Evolutionary conservation across 225 moss, liverwort and hornwort genomes (phyloP).

Genomic region (Physcomitrium patens): DNA sequence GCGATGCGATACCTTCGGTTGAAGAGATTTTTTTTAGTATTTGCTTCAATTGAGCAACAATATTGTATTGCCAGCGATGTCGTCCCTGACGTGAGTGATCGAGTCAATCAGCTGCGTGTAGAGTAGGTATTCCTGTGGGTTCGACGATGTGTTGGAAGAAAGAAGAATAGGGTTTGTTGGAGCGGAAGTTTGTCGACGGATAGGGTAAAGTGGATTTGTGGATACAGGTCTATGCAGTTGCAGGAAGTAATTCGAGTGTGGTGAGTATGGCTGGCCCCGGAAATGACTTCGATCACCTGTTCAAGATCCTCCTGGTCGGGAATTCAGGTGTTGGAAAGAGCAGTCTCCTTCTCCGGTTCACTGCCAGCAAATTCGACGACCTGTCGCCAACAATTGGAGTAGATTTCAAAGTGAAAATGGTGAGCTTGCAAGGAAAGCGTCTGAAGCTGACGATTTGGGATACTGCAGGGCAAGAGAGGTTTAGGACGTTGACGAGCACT

Average conservation of each 20-base stretch:
- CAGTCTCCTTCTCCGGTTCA: constrained; percentile 86
- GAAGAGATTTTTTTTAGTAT: too few relatives aligned
- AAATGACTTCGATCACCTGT: constrained; percentile 79
- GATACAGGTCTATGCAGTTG: neutral
- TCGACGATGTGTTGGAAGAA: too few relatives aligned
- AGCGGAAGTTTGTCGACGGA: too few relatives aligned
- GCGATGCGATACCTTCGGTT: too few relatives aligned
- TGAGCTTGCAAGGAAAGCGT: constrained; percentile 65
- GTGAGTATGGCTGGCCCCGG: constrained; percentile 38
- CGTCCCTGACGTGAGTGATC: too few relatives aligned
- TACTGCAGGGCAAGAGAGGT: constrained; percentile 95
- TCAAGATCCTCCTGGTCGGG: constrained; percentile 86
- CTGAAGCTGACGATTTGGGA: constrained; percentile 95
- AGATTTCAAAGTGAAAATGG: constrained; percentile 90
- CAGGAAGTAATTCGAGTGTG: neutral
- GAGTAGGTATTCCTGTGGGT: too few relatives aligned
- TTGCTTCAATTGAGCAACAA: too few relatives aligned
- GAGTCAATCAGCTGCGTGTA: too few relatives aligned
- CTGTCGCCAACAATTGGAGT: constrained; percentile 94
- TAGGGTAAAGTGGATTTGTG: too few relatives aligned
- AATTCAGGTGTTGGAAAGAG: constrained; percentile 95
- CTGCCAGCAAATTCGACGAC: constrained; percentile 88
- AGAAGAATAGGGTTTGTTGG: too few relatives aligned
- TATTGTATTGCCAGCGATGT: too few relatives aligned
- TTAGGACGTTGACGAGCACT: constrained; percentile 83